phyloP scores from a whole-genome alignment of 2,329 filamentous ascomycete species.

The Leptographium lundbergii region DNA sequence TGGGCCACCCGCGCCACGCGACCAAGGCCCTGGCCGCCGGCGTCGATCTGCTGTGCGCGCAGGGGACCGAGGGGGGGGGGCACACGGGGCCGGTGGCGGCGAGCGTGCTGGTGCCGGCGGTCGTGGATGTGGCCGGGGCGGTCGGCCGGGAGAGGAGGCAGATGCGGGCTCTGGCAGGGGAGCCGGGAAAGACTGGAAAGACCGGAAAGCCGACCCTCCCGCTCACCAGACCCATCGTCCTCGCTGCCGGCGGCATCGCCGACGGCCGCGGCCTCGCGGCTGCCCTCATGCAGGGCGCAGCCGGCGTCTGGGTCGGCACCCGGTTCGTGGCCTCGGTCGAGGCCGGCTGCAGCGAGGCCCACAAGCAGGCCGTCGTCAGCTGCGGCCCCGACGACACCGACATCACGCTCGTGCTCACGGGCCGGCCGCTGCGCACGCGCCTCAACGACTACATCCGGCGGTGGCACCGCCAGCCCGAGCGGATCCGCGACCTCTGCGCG shows the following conservation, averaged over 20 bases:
- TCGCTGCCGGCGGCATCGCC: constrained; percentile 79
- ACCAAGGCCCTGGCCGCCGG: constrained; percentile 76
- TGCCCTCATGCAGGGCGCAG: constrained; percentile 75
- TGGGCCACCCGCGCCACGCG: constrained; percentile 83
- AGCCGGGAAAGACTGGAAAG: constrained; percentile 21
- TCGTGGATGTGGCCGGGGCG: constrained; percentile 66
- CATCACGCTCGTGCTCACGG: constrained; percentile 70
- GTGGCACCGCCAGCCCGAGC: constrained; percentile 67
- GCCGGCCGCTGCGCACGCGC: constrained; percentile 67
- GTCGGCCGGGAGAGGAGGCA: constrained; percentile 35
- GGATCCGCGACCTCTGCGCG: constrained; percentile 64
- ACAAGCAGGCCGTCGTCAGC: constrained; percentile 74
- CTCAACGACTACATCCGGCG: constrained; percentile 71
- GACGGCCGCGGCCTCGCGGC: constrained; percentile 72
- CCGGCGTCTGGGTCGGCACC: constrained; percentile 89
- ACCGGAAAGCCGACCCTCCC: neutral
- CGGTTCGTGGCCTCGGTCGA: constrained; percentile 77
- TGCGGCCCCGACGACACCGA: constrained; percentile 70
- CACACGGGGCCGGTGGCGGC: constrained; percentile 84
- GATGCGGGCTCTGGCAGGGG: too few relatives aligned
- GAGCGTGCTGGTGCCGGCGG: constrained; percentile 74
- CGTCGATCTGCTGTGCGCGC: constrained; percentile 82
- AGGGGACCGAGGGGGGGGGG: constrained; percentile 86
- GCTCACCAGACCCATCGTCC: constrained; percentile 50
- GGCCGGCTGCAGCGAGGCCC: constrained; percentile 66